Evolutionary conservation across 129 eudicot genomes (phyloP), one percentile per base, ranked within the genome.

Genomic region (Solidago caesia): DNA sequence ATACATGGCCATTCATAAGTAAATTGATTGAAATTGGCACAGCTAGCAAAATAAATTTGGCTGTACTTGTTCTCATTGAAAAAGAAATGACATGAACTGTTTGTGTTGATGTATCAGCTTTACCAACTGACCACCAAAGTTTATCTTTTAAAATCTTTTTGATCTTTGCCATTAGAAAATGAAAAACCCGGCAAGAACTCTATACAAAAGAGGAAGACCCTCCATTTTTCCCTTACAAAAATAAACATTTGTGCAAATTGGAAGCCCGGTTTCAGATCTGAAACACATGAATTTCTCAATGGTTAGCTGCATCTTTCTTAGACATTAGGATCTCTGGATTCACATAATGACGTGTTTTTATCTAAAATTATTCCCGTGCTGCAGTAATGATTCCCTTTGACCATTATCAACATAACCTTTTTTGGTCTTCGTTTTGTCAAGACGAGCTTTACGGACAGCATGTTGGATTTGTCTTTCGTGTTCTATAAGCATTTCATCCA

Each of bases 401-500:
- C 90, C 92, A 71, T 88, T 84, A 53, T 83, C 85, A 4, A 12
- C 15, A 21, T 77, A 55, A 7, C 63, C 82, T 48, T 81, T 84
- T 75, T 70, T 86, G 27, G 53, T 77, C 85, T 87, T 92, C 64
- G 67, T 75, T 80, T 82, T 92, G 77, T 86, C 95, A 41, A 79
- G 33, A 26, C 86, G 94, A 49, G 97, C 89, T 84, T 87, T 92
- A 27, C 97, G 89, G 10, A 89, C 97, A 5, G 96, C 97, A 26
- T 79, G 86, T 68, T 92, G 97, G 47, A 92, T 87, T 73, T 89
- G 97, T 79, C 80, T 87, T 83, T 92, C 97, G 45, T 89, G 97
- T 75, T 92, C 96, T 80, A 87, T 89, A 63, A 91, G 96, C 82
- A 91, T 89, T 75, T 91, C 97, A 39, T 91, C 97, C 58, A 91